Base-by-base conservation (phyloP, 139 green algal species). In the Diplosphaera chodatii region DNA sequence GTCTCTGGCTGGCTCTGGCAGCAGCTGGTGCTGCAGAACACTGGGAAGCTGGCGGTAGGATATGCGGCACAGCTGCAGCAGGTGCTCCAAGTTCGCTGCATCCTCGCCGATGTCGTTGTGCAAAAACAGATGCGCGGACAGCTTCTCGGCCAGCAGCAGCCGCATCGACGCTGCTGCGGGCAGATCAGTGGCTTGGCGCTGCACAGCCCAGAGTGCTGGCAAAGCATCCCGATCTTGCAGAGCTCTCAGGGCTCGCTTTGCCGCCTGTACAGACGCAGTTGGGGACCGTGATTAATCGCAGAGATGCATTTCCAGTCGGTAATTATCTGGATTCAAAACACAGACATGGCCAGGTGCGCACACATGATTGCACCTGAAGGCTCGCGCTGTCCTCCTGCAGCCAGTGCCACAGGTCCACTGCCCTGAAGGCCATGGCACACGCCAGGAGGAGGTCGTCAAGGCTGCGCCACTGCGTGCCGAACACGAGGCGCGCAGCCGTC, bases 391-490 rank as follows among this genome's bases (percentile, higher is more conserved):
- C 66, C 28, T 70, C 33, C 22, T 59, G 25, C 23, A 27, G 22
- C 66, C 27, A 41, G 13, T 20, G 33, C 18, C 66, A 29, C 33
- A 70, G 33, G 20, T 59, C 33, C 34, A 59, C 23, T 20, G 32
- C 25, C 32, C 33, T 31, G 33, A 30, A 32, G 23, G 37, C 32
- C 25, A 33, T 10, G 23, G 66, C 66, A 63, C 33, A 29, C 6
- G 28, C 41, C 22, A 80, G 63, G 56, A 73, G 18, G 69, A 80
- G 59, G 28, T 70, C 23, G 0, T 80, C 70, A 27, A 77, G 33
- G 0, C n/a, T 48, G 40, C 41, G 30, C 68, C 73, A 80, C 23
- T 28, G 37, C 13, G 40, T 74, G 22, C 56, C 48, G 25, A 59
- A 21, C 40, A 41, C 37, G 65, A 71, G 6, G 48, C 41, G 0